Evolutionary conservation across 768 basidiomycete genomes (phyloP).

Genomic region (Pleurotus giganteus): DNA sequence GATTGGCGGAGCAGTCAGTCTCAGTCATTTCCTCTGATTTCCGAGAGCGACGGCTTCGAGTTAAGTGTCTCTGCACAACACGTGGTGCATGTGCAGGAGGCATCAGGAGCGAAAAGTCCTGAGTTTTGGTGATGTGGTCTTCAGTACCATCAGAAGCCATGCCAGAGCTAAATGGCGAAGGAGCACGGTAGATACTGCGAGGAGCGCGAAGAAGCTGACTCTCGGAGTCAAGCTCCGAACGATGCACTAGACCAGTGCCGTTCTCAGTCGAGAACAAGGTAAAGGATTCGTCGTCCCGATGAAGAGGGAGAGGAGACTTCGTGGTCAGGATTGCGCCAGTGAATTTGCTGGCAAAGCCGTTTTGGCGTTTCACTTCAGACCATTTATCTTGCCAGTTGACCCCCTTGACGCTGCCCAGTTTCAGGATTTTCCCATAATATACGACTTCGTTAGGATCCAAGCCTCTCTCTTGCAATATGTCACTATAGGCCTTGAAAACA

Average conservation of each 20-base stretch:
- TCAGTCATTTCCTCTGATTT: conserved; percentile 24
- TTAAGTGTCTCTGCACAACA: not conserved
- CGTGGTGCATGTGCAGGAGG: conserved; percentile 6
- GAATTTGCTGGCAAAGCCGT: conserved; percentile 33
- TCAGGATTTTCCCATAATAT: conserved; percentile 80
- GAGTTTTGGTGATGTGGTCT: not conserved
- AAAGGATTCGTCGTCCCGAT: conserved; percentile 34
- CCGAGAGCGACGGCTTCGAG: not conserved
- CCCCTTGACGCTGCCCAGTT: conserved; percentile 79
- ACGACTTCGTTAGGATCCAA: conserved; percentile 79
- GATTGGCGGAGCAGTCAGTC: conserved; percentile 38
- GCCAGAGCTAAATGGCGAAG: not conserved
- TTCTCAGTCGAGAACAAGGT: conserved; percentile 43
- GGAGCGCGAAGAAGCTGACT: conserved; percentile 9
- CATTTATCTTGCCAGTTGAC: conserved; percentile 83
- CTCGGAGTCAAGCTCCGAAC: conserved; percentile 2
- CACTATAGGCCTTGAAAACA: conserved; percentile 85
- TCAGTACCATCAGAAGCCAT: conserved; percentile 2
- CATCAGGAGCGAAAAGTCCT: conserved; percentile 6
- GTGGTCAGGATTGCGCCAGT: conserved; percentile 11
- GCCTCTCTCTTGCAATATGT: conserved; percentile 69
- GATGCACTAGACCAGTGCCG: conserved; percentile 22
- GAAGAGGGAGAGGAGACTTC: conserved; percentile 10
- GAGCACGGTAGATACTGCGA: conserved; percentile 5
- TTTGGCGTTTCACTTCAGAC: conserved; percentile 61